phyloP scores from a whole-genome alignment of 169 alveolate genomes.

The Plasmodium adleri region DNA sequence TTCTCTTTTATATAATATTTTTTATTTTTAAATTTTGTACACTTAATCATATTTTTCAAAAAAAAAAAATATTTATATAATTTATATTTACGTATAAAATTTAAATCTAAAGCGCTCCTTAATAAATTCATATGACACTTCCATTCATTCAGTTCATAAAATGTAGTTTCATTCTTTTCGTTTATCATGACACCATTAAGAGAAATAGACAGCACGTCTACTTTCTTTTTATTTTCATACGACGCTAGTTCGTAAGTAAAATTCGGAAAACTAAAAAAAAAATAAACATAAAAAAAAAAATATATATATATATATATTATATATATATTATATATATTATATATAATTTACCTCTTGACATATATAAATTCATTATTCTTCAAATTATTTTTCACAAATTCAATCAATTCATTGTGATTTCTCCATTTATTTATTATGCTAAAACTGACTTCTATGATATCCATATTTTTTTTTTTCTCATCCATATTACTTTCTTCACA shows the following conservation, averaged over 20 bases:
- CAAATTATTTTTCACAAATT: constrained; percentile 54
- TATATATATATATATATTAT: background rate
- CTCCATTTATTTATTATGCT: constrained; percentile 44
- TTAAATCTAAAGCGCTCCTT: constrained; percentile 38
- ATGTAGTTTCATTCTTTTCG: constrained; percentile 59
- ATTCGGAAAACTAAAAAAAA: constrained; percentile 13
- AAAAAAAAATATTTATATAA: constrained; percentile 56
- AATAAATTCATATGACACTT: constrained; percentile 24
- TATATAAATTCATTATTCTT: constrained; percentile 54
- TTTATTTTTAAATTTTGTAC: constrained; percentile 21
- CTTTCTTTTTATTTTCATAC: constrained; percentile 17
- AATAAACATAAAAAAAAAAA: background rate
- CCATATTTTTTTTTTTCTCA: constrained; percentile 3
- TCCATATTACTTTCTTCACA: background rate
- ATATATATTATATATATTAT: background rate
- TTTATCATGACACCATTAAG: constrained; percentile 51
- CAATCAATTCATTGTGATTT: constrained; percentile 51
- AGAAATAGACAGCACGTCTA: constrained; percentile 28
- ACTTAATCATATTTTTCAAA: constrained; percentile 32
- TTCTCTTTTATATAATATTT: constrained; percentile 46
- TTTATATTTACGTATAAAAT: constrained; percentile 26
- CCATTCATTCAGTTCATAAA: constrained; percentile 62
- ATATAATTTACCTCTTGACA: constrained; percentile 30
- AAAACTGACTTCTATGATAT: constrained; percentile 49
- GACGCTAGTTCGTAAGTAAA: constrained; percentile 15